These are phyloP conservation scores for Ophiocordyceps sinensis DNA, from an alignment of 2,329 filamentous ascomycete genomes.

Conservation along the genomic window DNA sequence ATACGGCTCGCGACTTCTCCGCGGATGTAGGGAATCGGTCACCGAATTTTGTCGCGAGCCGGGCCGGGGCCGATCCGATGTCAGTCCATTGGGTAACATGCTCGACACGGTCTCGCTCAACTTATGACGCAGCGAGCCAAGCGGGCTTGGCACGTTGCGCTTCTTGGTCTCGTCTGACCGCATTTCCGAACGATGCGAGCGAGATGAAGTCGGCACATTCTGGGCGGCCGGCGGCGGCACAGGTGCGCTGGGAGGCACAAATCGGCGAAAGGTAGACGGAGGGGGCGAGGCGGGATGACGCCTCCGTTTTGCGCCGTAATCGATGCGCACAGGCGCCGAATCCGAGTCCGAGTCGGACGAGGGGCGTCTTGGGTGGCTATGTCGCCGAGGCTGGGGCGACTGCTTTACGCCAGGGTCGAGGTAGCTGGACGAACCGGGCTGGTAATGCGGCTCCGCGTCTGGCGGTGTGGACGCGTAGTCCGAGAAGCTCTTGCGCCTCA, in stretches of 20 bases:
- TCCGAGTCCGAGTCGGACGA: conserved; percentile 27
- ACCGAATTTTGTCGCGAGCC: conserved; percentile 19
- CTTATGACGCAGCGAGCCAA: conserved; percentile 26
- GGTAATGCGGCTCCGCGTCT: conserved; percentile 13
- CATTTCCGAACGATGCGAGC: conserved; percentile 18
- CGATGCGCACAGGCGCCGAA: conserved; percentile 6
- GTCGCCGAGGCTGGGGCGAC: conserved; percentile 22
- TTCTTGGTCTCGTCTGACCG: conserved; percentile 22
- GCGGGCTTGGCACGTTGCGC: conserved; percentile 20
- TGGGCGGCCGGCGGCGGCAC: conserved; percentile 13
- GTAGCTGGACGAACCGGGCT: conserved; percentile 15
- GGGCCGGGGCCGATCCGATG: conserved; percentile 20
- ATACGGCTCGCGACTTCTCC: conserved; percentile 25
- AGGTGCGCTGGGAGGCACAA: conserved; percentile 14
- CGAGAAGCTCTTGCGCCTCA: conserved; percentile 34
- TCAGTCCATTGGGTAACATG: conserved; percentile 24
- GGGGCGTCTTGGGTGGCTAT: conserved; percentile 33
- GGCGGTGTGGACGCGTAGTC: conserved; percentile 29
- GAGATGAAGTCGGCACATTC: conserved; percentile 11
- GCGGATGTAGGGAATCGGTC: conserved; percentile 15
- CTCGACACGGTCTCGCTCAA: conserved; percentile 28
- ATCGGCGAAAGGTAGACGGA: conserved; percentile 18
- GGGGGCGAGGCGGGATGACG: conserved; percentile 12
- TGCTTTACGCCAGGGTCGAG: conserved; percentile 19
- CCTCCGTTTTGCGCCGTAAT: conserved; percentile 12